These are phyloP conservation scores for Alternaria tenuissima DNA, from an alignment of 2,329 filamentous ascomycete genomes.

Conservation along the genomic window DNA sequence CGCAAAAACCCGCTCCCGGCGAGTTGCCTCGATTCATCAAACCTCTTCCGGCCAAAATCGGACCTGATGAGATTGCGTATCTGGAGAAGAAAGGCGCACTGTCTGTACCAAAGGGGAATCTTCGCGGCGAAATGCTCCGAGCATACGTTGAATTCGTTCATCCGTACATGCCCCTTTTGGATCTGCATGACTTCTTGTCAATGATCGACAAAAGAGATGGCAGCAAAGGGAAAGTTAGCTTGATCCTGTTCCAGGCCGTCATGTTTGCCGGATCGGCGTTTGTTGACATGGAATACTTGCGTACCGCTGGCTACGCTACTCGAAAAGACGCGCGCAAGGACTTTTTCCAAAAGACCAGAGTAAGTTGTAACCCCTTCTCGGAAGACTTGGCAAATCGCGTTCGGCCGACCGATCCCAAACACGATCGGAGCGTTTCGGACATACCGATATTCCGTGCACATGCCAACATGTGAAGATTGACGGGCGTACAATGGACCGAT, in stretches of 20 bases:
- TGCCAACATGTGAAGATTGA: constrained; percentile 20
- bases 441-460: constrained; percentile 18
- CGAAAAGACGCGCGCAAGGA: constrained; percentile 84
- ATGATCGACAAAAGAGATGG: constrained; percentile 73
- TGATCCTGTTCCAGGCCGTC: constrained; percentile 90
- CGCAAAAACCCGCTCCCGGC: constrained; percentile 55
- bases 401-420: constrained; percentile 20
- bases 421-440: constrained; percentile 9
- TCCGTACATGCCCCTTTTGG: constrained; percentile 90
- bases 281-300: constrained; percentile 79
- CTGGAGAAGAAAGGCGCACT: constrained; percentile 85
- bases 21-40: constrained; percentile 76
- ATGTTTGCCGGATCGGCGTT: constrained; percentile 95
- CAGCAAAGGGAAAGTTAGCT: constrained; percentile 74
- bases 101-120: constrained; percentile 71
- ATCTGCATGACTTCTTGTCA: constrained; percentile 67
- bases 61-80: constrained; percentile 82
- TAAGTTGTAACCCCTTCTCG: constrained; percentile 56
- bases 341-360: constrained; percentile 88
- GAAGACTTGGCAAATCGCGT: constrained; percentile 6
- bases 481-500: not conserved
- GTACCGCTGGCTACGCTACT: constrained; percentile 77
- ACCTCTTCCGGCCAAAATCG: constrained; percentile 78
- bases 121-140: constrained; percentile 83
- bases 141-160: constrained; percentile 90